These are phyloP conservation scores for Crepidotus variabilis DNA, from an alignment of 768 basidiomycete species.

Conservation along the genomic window DNA sequence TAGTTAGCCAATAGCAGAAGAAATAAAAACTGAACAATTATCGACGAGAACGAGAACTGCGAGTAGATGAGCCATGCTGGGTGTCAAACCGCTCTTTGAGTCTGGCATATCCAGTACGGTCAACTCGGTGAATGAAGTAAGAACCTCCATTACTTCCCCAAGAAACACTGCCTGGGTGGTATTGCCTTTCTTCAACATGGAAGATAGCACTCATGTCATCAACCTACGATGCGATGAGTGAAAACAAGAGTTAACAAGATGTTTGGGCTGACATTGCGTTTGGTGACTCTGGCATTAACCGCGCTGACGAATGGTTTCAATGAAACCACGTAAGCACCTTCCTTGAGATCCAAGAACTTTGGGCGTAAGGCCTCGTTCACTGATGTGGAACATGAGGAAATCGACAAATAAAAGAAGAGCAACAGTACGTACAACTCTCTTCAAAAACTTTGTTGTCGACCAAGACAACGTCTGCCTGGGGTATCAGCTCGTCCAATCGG, in stretches of 20 bases:
- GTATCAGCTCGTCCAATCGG: slow-evolving; percentile 65
- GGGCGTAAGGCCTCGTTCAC: slow-evolving; percentile 86
- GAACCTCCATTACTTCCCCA: slow-evolving; percentile 72
- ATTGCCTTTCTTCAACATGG: slow-evolving; percentile 64
- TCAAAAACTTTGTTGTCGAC: slow-evolving; percentile 87
- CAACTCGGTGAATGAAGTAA: slow-evolving; percentile 76
- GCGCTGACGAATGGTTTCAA: slow-evolving; percentile 82
- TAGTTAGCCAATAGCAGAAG: too few species aligned
- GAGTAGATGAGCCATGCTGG: slow-evolving; percentile 27
- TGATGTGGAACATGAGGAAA: slow-evolving; percentile 22
- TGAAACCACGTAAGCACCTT: slow-evolving; percentile 87
- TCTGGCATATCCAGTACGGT: slow-evolving; percentile 65
- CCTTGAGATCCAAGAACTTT: slow-evolving; percentile 92
- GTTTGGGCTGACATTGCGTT: slow-evolving; percentile 65
- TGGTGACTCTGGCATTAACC: slow-evolving; percentile 69
- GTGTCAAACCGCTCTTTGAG: slow-evolving; percentile 56
- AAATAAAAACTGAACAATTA: too few species aligned
- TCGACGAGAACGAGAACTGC: slow-evolving; percentile 25
- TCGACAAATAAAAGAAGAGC: neutral
- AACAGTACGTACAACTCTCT: slow-evolving; percentile 56
- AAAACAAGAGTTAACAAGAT: slow-evolving; percentile 1
- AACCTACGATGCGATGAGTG: slow-evolving; percentile 35
- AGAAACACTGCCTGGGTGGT: slow-evolving; percentile 73
- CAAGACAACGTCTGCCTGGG: slow-evolving; percentile 85
- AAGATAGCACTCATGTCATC: slow-evolving; percentile 83